phyloP scores from a whole-genome alignment of 192 early-diverging fungal species.

The Podila horticola region DNA sequence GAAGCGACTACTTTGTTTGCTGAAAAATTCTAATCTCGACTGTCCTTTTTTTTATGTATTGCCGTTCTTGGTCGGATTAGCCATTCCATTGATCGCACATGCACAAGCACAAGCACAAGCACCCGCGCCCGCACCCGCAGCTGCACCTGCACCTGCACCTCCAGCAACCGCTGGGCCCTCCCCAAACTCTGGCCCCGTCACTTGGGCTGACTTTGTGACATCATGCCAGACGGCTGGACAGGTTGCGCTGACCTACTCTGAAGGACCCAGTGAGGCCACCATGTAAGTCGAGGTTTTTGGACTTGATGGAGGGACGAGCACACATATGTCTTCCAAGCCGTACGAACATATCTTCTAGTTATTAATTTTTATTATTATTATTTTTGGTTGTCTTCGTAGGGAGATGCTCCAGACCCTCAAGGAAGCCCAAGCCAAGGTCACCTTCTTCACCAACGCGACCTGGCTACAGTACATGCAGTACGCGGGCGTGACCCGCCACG shows the following conservation, averaged over 20 bases:
- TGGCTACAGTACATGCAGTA: constrained; percentile 66
- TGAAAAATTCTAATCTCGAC: not conserved
- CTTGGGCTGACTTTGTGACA: constrained; percentile 43
- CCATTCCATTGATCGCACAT: constrained; percentile 22
- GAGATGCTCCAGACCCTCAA: constrained; percentile 61
- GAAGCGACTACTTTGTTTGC: too few relatives aligned
- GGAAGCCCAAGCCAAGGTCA: constrained; percentile 59
- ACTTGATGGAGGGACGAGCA: too few relatives aligned
- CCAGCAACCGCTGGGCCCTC: not conserved
- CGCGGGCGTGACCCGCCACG: constrained; percentile 60
- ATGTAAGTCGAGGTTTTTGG: constrained; percentile 9
- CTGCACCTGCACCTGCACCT: not conserved
- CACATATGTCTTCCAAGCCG: too few relatives aligned
- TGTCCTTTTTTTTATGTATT: not conserved
- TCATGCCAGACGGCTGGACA: constrained; percentile 48
- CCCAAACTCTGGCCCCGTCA: constrained; percentile 8
- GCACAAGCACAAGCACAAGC: not conserved
- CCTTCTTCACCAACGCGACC: constrained; percentile 63
- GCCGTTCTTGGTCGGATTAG: not conserved
- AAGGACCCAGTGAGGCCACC: constrained; percentile 63
- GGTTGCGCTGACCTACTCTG: constrained; percentile 53
- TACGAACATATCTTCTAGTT: too few relatives aligned
- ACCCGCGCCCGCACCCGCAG: not conserved
- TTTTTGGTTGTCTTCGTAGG: not conserved
- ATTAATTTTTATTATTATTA: too few relatives aligned